Percentiles rank a stretch among this genome's conserved stretches.
Conservation (phyloP, 2,329 filamentous ascomycete genomes). For the Pseudopyrenochaeta lycopersici region DNA sequence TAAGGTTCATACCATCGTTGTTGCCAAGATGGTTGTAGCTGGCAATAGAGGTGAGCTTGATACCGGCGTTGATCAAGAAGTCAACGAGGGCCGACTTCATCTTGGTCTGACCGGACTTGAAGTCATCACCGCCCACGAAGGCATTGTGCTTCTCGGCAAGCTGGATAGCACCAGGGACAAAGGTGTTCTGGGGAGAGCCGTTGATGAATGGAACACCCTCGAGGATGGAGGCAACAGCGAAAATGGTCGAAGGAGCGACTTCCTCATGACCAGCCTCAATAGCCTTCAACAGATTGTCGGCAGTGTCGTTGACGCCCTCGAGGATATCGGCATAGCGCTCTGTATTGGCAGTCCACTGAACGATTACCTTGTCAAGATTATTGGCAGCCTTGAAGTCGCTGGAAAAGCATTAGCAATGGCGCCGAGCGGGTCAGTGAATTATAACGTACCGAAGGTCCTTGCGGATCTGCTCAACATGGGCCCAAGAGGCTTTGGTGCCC, state of each 20-base stretch:
- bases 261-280: constrained; percentile 89
- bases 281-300: constrained; percentile 87
- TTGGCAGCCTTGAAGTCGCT: constrained; percentile 88
- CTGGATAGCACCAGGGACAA: constrained; percentile 90
- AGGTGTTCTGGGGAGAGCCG: constrained; percentile 98
- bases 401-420: constrained; percentile 2
- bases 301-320: constrained; percentile 92
- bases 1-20: constrained; percentile 99
- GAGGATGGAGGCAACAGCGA: constrained; percentile 92
- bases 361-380: constrained; percentile 90
- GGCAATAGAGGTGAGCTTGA: constrained; percentile 97
- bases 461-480: constrained; percentile 91
- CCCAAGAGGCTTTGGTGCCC: constrained; percentile 83
- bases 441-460: constrained; percentile 80
- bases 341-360: constrained; percentile 99
- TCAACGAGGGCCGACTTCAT: constrained; percentile 99
- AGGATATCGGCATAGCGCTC: constrained; percentile 93
- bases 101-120: constrained; percentile 99
- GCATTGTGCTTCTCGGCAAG: constrained; percentile 86
- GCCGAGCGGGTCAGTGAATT: constrained; percentile 39
- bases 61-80: constrained; percentile 97
- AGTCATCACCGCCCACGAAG: constrained; percentile 97
- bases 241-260: constrained; percentile 93
- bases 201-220: constrained; percentile 97
- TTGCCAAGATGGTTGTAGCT: constrained; percentile 99